A percentile compares a stretch with the other conserved stretches of the same genome.
phyloP scores from a whole-genome alignment of 192 early-diverging fungal genomes.

The Backusella psychrophila region DNA sequence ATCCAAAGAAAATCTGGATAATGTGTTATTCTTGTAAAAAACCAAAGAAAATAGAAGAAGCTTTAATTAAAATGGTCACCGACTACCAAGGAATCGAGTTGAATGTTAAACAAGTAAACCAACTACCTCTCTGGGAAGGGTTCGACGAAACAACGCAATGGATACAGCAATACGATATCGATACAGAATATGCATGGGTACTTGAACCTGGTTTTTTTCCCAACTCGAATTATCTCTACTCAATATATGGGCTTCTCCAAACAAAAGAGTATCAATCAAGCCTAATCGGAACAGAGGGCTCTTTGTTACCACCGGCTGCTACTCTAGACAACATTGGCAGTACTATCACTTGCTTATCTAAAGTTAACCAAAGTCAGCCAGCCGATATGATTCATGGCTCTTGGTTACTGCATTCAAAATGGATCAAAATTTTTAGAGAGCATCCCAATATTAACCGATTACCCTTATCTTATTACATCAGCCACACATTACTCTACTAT shows the following conservation, averaged over 20 bases:
- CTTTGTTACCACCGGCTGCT: conserved; percentile 7
- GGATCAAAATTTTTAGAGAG: conserved; percentile 5
- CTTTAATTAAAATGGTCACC: background rate
- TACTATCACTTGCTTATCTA: background rate
- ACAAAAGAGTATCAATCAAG: conserved; percentile 42
- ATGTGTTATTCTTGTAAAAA: background rate
- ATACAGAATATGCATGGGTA: background rate
- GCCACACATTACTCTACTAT: conserved; percentile 11
- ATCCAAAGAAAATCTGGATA: background rate
- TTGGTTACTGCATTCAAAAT: conserved; percentile 27
- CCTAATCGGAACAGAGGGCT: conserved; percentile 42
- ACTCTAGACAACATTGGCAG: background rate
- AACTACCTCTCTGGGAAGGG: background rate
- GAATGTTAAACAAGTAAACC: background rate
- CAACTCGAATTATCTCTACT: background rate
- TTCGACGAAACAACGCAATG: background rate
- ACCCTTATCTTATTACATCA: conserved; percentile 18
- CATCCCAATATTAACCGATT: conserved; percentile 6
- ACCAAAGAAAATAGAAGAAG: background rate
- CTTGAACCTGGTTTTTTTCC: background rate
- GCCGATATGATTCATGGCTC: conserved; percentile 24
- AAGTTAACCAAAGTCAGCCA: background rate
- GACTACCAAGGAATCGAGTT: background rate
- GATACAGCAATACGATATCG: background rate
- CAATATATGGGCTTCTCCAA: conserved; percentile 11